A percentile compares a stretch with the other conserved stretches of the same genome.
Evolutionary conservation across 495 filamentous ascomycete genomes (phyloP).

Genomic region (Penicillium bialowiezense): DNA sequence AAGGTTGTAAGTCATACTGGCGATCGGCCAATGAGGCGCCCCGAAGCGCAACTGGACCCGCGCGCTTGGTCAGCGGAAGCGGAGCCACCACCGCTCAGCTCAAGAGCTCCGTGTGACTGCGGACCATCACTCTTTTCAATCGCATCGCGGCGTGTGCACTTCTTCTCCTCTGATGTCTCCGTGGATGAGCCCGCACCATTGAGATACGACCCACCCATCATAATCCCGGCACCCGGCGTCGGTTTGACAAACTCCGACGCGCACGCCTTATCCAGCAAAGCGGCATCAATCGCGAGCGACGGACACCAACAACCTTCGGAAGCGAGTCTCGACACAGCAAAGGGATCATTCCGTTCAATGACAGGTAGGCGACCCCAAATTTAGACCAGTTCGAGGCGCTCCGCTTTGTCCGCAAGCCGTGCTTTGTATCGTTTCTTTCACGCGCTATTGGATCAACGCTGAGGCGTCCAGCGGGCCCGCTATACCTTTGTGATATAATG

Average conservation of each 20-base stretch:
- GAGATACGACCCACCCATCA: not conserved
- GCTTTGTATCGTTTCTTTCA: slow-evolving; percentile 2
- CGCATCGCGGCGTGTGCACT: not conserved
- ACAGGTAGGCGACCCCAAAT: not conserved
- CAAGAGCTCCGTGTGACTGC: slow-evolving; percentile 1
- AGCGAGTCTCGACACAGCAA: not conserved
- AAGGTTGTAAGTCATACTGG: no score
- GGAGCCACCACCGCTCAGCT: slow-evolving; percentile 4
- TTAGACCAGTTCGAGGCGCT: not conserved
- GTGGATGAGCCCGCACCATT: not conserved
- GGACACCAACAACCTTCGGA: not conserved
- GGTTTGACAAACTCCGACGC: not conserved
- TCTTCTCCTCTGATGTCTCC: not conserved
- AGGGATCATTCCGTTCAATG: not conserved
- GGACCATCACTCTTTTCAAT: not conserved
- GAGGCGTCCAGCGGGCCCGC: not conserved
- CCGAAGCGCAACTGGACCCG: not conserved
- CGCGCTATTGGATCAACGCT: not conserved
- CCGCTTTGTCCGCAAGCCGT: not conserved
- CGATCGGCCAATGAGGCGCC: slow-evolving; percentile 3
- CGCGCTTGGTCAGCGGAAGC: slow-evolving; percentile 8
- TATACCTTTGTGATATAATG: slow-evolving; percentile 2
- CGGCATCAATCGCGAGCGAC: not conserved
- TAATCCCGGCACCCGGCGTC: not conserved
- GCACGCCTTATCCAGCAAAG: not conserved